These are phyloP conservation scores for Hymenoscyphus infarciens DNA, from an alignment of 2,329 filamentous ascomycete genomes.

Conservation along the genomic window DNA sequence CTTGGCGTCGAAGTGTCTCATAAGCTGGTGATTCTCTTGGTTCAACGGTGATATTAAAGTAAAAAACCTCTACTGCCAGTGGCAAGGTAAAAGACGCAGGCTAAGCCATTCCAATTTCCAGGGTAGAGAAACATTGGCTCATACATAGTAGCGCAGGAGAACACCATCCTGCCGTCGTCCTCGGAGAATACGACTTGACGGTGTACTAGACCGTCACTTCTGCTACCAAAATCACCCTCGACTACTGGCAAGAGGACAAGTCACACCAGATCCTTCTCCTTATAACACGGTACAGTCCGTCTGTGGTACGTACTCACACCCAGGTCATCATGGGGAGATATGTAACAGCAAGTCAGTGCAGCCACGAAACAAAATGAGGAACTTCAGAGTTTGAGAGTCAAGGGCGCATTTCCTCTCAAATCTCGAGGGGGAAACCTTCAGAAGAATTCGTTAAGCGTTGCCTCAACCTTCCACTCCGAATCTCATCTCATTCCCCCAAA, in stretches of 20 bases:
- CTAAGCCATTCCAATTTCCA: too few species aligned
- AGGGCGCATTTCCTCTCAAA: too few species aligned
- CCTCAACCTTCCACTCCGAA: too few species aligned
- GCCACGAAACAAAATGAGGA: not conserved
- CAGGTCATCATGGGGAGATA: too few species aligned
- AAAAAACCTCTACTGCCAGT: not conserved
- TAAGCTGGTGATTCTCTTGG: not conserved
- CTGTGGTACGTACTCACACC: too few species aligned
- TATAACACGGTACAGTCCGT: too few species aligned
- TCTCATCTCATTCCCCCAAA: too few species aligned
- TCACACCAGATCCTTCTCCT: not conserved
- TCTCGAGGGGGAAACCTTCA: too few species aligned
- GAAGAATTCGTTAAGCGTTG: too few species aligned
- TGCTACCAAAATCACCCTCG: too few species aligned
- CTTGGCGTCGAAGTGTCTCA: not conserved
- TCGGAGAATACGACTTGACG: not conserved
- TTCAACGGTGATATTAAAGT: not conserved
- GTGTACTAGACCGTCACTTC: not conserved
- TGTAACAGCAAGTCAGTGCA: not conserved
- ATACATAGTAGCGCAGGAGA: not conserved
- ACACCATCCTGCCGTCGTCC: not conserved
- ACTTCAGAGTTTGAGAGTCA: not conserved
- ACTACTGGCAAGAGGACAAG: not conserved
- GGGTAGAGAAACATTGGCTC: not conserved
- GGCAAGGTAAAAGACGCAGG: too few species aligned